Base-by-base conservation (phyloP, 306 rosid genomes). In the Acmispon strigosus region DNA sequence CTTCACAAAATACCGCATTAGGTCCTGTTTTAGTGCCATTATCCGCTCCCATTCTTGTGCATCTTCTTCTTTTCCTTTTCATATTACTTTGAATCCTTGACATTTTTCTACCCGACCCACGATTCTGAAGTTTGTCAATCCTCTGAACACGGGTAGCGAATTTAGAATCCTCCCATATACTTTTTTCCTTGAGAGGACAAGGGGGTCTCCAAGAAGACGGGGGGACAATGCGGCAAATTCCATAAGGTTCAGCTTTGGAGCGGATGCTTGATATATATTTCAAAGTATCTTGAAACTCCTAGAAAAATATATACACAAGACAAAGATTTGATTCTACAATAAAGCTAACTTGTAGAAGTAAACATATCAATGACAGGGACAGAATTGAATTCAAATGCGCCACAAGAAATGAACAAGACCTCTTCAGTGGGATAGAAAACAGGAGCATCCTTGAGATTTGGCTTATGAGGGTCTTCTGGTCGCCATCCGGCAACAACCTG, bases 211-310 rank as follows among this genome's bases (percentile, higher is more conserved):
- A 95, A 63, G 96, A 95, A 42, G 88, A 55, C 1, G 99, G 99
- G 54, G 99, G 99, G 61, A 94, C 99, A 79, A 94, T 91, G 73
- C 97, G 96, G 72, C 99, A 94, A 71, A 94, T 87, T 80, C 99
- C 99, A 72, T 86, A 89, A 49, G 91, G 87, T 75, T 94, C 97
- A 55, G 96, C 99, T 76, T 72, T 83, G 51, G 69, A 18, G 62
- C 96, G 95, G 68, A 94, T 91, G 77, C 90, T 91, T 1, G 96
- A 89, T 78, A 95, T 91, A 74, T 89, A 95, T 62, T 78, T 86
- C 85, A 95, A 69, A 66, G 97, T 87, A 77, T 95, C 96, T 81
- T 85, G 84, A 74, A 95, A 95, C 84, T 95, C 99, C 99, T 95
- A 87, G 41, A 44, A 72, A 72, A 72, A 37, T 81, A 42, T 39